Conservation (phyloP, 768 basidiomycete species). For the Lepiota brunneoincarnata region DNA sequence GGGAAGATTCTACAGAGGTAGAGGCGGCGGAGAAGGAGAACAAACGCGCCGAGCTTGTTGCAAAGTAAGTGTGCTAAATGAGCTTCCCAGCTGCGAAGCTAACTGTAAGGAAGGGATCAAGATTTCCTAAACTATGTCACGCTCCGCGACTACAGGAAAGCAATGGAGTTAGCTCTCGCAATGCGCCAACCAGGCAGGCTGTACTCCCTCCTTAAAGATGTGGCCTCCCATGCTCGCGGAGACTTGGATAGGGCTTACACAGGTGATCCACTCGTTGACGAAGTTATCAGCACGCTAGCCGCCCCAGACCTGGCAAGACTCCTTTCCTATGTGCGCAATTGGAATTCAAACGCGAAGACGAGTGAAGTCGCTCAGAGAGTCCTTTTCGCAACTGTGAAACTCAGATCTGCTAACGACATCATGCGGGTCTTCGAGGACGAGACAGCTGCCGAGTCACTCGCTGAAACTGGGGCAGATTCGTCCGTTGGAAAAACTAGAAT, state of each 20-base stretch:
- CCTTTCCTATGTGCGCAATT: slow-evolving; percentile 78
- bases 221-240: slow-evolving; percentile 32
- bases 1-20: slow-evolving; percentile 92
- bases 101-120: slow-evolving; percentile 75
- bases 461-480: slow-evolving; percentile 17
- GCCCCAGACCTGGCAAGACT: slow-evolving; percentile 77
- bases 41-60: slow-evolving; percentile 68
- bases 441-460: slow-evolving; percentile 29
- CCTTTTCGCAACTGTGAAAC: slow-evolving; percentile 76
- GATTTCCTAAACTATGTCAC: slow-evolving; percentile 90
- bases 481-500: slow-evolving; percentile 21
- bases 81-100: background rate
- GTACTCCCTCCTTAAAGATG: slow-evolving; percentile 69
- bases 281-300: slow-evolving; percentile 71
- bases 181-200: slow-evolving; percentile 94
- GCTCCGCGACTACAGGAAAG: slow-evolving; percentile 85
- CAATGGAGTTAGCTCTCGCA: slow-evolving; percentile 86
- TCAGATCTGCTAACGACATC: slow-evolving; percentile 73
- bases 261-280: slow-evolving; percentile 73
- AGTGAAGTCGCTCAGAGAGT: slow-evolving; percentile 82
- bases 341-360: slow-evolving; percentile 95
- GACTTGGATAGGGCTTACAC: slow-evolving; percentile 45
- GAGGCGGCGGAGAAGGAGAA: slow-evolving; percentile 72
- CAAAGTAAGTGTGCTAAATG: slow-evolving; percentile 58
- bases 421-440: slow-evolving; percentile 59